Evolutionary conservation across 2,329 filamentous ascomycete genomes (phyloP).

Genomic region (Trichoderma simmonsii): DNA sequence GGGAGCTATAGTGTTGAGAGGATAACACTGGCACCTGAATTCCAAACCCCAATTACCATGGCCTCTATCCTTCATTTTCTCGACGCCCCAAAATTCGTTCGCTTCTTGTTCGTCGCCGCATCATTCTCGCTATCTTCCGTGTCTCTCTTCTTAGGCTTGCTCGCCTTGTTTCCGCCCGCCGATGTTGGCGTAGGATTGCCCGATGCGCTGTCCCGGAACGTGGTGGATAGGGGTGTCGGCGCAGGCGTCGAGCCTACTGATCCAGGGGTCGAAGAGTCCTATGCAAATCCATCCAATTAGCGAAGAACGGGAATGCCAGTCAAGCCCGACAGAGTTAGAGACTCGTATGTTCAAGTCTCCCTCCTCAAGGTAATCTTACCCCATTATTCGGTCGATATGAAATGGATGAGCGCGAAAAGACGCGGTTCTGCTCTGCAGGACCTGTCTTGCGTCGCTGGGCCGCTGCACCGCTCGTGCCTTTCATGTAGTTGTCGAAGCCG

Average conservation of each 20-base stretch:
- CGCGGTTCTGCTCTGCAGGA: slow-evolving; percentile 66
- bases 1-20: not conserved
- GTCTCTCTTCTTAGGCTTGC: slow-evolving; percentile 54
- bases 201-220: slow-evolving; percentile 49
- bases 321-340: not conserved
- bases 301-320: not conserved
- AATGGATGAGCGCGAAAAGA: slow-evolving; percentile 67
- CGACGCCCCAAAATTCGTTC: slow-evolving; percentile 56
- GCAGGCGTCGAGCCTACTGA: slow-evolving; percentile 40
- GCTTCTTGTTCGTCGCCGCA: slow-evolving; percentile 49
- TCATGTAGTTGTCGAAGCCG: slow-evolving; percentile 98
- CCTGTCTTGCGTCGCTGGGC: slow-evolving; percentile 63
- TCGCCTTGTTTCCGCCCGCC: slow-evolving; percentile 44
- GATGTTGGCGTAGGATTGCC: slow-evolving; percentile 57
- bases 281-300: not conserved
- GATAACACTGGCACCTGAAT: not conserved
- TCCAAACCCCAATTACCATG: not conserved
- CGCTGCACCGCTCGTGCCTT: slow-evolving; percentile 66
- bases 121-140: slow-evolving; percentile 60
- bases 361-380: slow-evolving; percentile 26
- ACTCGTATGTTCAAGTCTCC: not conserved
- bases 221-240: slow-evolving; percentile 54
- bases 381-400: slow-evolving; percentile 51
- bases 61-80: slow-evolving; percentile 41
- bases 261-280: slow-evolving; percentile 44